Evolutionary conservation across 106 monocot genomes (phyloP), one percentile per base, ranked within the genome.

Genomic region (Alisma plantagoaquatica): DNA sequence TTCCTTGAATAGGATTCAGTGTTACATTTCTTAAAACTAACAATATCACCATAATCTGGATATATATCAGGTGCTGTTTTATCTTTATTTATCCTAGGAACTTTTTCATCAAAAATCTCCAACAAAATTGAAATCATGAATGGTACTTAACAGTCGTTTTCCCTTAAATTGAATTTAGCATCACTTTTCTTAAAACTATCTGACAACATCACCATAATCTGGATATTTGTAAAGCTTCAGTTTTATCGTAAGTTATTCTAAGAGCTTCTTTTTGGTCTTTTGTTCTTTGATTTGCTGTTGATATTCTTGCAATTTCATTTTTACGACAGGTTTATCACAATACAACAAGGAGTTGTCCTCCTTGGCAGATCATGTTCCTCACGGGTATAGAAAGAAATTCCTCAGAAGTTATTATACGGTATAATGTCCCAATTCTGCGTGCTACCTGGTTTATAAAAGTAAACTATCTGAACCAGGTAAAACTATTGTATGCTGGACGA

Each of bases 391-490:
- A 72, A 79, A 73, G 56, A 98, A 98, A 66, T 52, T 72, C 32
- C 84, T 82, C 90, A 74, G 96, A 98, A 18, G 75, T 98, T 53
- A 72, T 98, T 54, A 85, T 84, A 62, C 75, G 89, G 18, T 56
- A 89, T 41, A 98, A 85, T 66, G 74, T 98, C 17, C 96, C 96
- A 35, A 65, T 98, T 31, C 38, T 85, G 61, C 73, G 81, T 70
- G 96, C 89, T 43, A 74, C 96, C 17, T 98, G 96, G 96, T 90
- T 98, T 72, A 75, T 98, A 33, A 98, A 98, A 82, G 85, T 98
- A 45, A 89, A 64, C 22, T 90, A 90, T 67, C 96, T 98, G 45
- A 98, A 98, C 62, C 96, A 98, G 96, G 96, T 98, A 25, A 23
- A 60, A 38, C 35, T 14, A 7, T 38, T 38, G 14, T 38, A 38